A percentile compares a stretch with the other conserved stretches of the same genome.
phyloP scores from a whole-genome alignment of 2,329 filamentous ascomycete species.

The Exophiala calicioides region DNA sequence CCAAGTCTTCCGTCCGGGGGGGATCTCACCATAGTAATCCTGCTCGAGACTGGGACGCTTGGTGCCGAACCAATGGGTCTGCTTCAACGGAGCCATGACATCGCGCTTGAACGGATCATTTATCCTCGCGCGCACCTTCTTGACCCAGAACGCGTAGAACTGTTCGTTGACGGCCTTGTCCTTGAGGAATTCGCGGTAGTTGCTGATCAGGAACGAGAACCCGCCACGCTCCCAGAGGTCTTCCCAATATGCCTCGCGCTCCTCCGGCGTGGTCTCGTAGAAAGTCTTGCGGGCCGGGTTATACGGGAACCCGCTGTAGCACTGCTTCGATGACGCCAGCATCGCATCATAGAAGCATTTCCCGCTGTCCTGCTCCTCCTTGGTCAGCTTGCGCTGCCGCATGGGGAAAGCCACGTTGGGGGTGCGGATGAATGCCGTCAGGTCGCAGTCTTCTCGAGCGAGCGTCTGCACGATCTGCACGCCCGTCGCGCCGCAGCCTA shows the following conservation, averaged over 20 bases:
- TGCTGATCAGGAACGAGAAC: conserved; percentile 54
- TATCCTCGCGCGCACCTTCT: conserved; percentile 54
- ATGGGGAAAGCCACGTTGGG: conserved; percentile 43
- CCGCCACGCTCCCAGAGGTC: conserved; percentile 44
- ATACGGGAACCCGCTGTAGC: neutral
- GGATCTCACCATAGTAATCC: conserved; percentile 54
- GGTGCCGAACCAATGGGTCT: conserved; percentile 56
- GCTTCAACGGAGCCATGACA: conserved; percentile 54
- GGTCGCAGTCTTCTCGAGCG: neutral
- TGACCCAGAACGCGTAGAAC: conserved; percentile 58
- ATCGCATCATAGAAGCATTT: neutral
- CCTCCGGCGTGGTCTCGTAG: neutral
- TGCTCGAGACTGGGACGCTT: conserved; percentile 54
- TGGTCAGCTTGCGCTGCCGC: neutral
- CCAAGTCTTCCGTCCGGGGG: too few relatives aligned
- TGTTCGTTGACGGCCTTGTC: conserved; percentile 51
- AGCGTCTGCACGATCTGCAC: conserved; percentile 65
- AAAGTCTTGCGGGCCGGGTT: neutral
- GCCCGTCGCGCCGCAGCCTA: conserved; percentile 65
- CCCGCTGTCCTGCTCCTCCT: neutral
- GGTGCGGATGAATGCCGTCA: neutral
- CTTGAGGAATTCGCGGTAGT: conserved; percentile 55
- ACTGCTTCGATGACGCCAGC: neutral
- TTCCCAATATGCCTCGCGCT: neutral
- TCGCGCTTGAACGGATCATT: conserved; percentile 52